phyloP scores from a whole-genome alignment of 2,329 filamentous ascomycete species.

The Parasarocladium wereldwijsianum region DNA sequence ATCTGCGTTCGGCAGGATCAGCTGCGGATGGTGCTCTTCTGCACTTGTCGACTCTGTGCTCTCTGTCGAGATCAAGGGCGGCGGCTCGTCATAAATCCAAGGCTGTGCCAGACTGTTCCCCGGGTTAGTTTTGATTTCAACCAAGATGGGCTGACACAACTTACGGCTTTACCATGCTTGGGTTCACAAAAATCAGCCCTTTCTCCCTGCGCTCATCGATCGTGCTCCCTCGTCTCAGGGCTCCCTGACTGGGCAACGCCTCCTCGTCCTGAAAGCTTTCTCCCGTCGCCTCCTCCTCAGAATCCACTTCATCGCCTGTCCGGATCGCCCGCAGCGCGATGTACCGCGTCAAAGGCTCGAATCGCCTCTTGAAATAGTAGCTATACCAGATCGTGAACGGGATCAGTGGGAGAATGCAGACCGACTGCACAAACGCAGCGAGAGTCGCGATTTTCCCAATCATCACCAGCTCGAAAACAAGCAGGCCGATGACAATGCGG shows the following conservation, averaged over 20 bases:
- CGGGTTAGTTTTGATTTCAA: no score
- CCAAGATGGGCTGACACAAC: constrained; percentile 16
- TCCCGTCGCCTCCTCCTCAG: constrained; percentile 16
- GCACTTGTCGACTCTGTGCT: constrained; percentile 14
- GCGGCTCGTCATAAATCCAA: constrained; percentile 51
- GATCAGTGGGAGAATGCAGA: constrained; percentile 62
- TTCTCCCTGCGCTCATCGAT: constrained; percentile 60
- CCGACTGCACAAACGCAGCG: constrained; percentile 56
- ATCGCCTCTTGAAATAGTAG: constrained; percentile 66
- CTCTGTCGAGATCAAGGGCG: constrained; percentile 19
- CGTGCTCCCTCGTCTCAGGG: constrained; percentile 43
- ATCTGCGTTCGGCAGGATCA: constrained; percentile 19
- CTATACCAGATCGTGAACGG: constrained; percentile 78
- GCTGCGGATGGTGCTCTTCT: constrained; percentile 11
- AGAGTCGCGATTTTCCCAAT: constrained; percentile 69
- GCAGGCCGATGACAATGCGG: constrained; percentile 69
- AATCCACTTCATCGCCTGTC: constrained; percentile 30
- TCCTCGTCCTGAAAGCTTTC: constrained; percentile 24
- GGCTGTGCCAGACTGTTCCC: constrained; percentile 44
- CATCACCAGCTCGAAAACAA: constrained; percentile 86
- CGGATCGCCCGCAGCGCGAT: constrained; percentile 83
- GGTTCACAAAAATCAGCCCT: constrained; percentile 60
- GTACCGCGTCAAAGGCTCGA: constrained; percentile 79
- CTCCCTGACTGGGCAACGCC: constrained; percentile 23
- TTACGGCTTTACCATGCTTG: constrained; percentile 54